Evolutionary conservation across 306 rosid species (phyloP).

Genomic region (Trifolium dubium): DNA sequence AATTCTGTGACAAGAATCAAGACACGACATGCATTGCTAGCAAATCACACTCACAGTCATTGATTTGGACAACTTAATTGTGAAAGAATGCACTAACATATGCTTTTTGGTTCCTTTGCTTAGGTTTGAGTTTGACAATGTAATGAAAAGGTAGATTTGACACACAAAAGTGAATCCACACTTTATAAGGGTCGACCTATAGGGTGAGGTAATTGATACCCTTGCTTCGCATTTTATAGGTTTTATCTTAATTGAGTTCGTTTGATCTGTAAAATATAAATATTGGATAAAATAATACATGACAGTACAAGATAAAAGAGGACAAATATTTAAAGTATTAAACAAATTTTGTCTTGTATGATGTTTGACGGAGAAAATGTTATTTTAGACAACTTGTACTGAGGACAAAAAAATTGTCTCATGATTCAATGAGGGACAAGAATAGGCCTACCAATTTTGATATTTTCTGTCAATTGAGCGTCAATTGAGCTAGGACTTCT

Average conservation of each 20-base stretch:
- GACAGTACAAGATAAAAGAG: too few species aligned
- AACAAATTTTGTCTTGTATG: too few species aligned
- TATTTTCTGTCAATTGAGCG: too few species aligned
- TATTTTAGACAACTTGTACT: too few species aligned
- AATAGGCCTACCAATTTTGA: too few species aligned
- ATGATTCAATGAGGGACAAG: too few species aligned
- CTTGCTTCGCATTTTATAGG: not conserved
- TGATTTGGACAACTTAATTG: slow-evolving; percentile 23
- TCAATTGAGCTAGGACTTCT: too few species aligned
- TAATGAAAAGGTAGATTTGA: slow-evolving; percentile 1
- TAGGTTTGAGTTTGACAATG: slow-evolving; percentile 38
- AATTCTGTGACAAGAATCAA: slow-evolving; percentile 24
- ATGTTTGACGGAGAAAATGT: too few species aligned
- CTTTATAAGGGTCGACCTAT: not conserved
- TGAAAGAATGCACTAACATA: slow-evolving; percentile 35
- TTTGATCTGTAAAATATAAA: too few species aligned
- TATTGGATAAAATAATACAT: too few species aligned
- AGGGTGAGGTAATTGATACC: not conserved
- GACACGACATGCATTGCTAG: slow-evolving; percentile 29
- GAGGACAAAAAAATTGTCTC: too few species aligned
- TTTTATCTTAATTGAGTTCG: not conserved
- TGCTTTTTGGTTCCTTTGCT: slow-evolving; percentile 8
- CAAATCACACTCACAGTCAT: slow-evolving; percentile 13
- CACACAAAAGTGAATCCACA: not conserved
- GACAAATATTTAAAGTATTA: too few species aligned